Evolutionary conservation across 2,329 filamentous ascomycete species (phyloP), one percentile per base, ranked within the genome.

Genomic region (Xylariaceae sp.): DNA sequence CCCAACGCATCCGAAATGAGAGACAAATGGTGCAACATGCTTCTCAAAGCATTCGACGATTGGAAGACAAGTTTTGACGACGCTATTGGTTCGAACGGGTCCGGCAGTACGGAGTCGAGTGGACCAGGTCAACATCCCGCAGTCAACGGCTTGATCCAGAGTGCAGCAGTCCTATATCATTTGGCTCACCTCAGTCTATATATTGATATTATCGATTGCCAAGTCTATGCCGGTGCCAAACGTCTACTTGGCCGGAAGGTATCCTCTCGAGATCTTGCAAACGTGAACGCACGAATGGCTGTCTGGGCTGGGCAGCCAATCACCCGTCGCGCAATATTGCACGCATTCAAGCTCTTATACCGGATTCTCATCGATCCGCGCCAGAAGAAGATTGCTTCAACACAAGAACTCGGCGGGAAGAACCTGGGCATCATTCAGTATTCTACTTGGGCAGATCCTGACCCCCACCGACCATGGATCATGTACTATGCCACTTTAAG

Each of bases 181-280:
- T 78, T 97, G 13, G 90, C 91, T 0, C 91, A 96, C 67, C 92
- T 97, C 82, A 90, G 88, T 44, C 87, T 94, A 69, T 89, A 95
- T 70, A 88, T 92, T 47, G 90, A 96, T 68, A 89, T 96, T 48
- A 85, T 94, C 23, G 91, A 96, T 72, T 92, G 90, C 68, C 91
- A 96, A 72, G 90, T 96, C 50, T 96, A 91, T 71, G 90, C 90
- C 0, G 89, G 90, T 1, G 89, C 89, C 0, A 87, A 85, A 59
- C 83, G 89, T 15, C 77, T 95, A 0, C 82, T 96, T 1, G 90
- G 91, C 7, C 84, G 91, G 47, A 87, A 87, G 15, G 89, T 96
- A 48, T 91, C 89, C 0, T 81, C 84, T 0, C 81, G 87, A 55
- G 92, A 96, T 74, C 87, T 91, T 65, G 80, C 79, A 51, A 87